Evolutionary conservation across 495 filamentous ascomycete species (phyloP), one percentile per base, ranked within the genome.

Genomic region (Xeromyces bisporus): DNA sequence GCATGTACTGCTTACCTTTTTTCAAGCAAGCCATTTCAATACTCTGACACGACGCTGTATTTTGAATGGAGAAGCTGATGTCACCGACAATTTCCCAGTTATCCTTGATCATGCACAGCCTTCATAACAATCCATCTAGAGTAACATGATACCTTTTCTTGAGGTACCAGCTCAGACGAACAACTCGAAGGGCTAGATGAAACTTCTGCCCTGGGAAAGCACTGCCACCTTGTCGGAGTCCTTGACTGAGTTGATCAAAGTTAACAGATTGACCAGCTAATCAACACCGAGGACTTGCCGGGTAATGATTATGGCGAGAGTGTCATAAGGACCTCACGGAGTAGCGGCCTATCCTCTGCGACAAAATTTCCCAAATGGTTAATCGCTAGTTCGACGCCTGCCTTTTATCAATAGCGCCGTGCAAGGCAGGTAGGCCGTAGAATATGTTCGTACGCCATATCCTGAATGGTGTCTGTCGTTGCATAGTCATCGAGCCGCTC

Each of bases 111-210:
- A 75, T 72, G 42, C 79, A 80, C 23, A 85, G 71, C 39, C 84
- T 72, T 84, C 85, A 93, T 33, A 92, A 76, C 16, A 87, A 62
- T 21, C 70, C 73, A 40, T 77, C 68, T 25, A 73, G 53, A 28
- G 64, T 52, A 18, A 72, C 58, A 23, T 60, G 50, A 13, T 60
- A 55, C 10, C 64, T 50, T 25, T 42, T 51, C 9, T 62, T 55
- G 15, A 60, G 54, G 38, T 65, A 59, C 13, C 62, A 62, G 25
- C 67, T 62, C 23, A 67, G 57, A 30, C 62, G 62, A 6, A 87
- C 64, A 1, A 77, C 73, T 24, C 69, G 62, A 28, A 92, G 57
- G 24, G 85, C 83, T 16, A 75, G 50, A 44, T 70, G 77, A 45
- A 85, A 92, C 39, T 77, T 66, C 10, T 57, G 56, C 17, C 58